Conservation (phyloP, 306 rosid species). For the Calophaca sinica region DNA sequence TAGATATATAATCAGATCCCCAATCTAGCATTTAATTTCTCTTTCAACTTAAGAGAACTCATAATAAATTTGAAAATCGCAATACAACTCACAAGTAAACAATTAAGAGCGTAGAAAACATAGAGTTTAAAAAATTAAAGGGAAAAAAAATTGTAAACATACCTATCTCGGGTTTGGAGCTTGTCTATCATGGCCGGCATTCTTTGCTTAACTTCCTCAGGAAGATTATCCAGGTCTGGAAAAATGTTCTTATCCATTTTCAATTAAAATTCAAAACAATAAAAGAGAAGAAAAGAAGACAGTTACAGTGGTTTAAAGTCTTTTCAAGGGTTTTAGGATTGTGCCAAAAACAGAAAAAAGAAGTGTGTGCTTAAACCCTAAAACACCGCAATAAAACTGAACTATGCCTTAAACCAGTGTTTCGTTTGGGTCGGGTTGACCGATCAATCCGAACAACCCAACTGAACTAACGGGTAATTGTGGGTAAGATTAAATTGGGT, state of each 20-base stretch:
- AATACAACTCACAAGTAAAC: too few species aligned
- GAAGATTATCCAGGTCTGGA: constrained; percentile 58
- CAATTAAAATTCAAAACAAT: not conserved
- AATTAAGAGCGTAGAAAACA: too few species aligned
- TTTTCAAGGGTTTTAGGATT: constrained; percentile 53
- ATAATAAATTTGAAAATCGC: too few species aligned
- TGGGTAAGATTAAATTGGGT: too few species aligned
- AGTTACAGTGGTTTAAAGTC: not conserved
- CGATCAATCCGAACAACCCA: too few species aligned
- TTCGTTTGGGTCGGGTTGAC: constrained; percentile 9
- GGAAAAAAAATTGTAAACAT: not conserved
- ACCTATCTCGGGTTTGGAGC: constrained; percentile 85
- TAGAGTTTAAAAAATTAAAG: not conserved
- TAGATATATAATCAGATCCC: constrained; percentile 20
- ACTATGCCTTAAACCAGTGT: not conserved
- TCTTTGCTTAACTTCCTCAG: constrained; percentile 68
- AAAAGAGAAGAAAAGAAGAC: not conserved
- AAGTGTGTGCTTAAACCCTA: constrained; percentile 56
- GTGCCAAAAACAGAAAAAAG: not conserved
- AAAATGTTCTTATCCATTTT: constrained; percentile 70
- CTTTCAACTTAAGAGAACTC: too few species aligned
- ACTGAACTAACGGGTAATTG: too few species aligned
- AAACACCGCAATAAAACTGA: not conserved
- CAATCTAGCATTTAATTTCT: too few species aligned
- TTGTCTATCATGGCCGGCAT: constrained; percentile 66